Conservation (phyloP, 1,139 yeast species). For the Pneumocystis wakefieldiae region DNA sequence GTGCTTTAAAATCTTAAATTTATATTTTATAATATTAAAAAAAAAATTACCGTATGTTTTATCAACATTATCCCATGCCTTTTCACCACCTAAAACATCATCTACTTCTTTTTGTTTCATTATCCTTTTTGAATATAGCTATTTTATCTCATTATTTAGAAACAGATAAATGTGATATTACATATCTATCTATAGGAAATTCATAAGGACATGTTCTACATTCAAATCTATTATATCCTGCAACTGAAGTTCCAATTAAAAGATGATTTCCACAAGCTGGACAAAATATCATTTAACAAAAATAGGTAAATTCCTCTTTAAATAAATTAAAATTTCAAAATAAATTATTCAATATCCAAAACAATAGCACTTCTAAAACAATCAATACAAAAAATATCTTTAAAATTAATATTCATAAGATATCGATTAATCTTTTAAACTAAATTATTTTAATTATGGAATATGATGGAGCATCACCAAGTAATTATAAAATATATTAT, state of each 20-base stretch:
- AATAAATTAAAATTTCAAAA: neutral
- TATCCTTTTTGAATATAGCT: conserved; percentile 14
- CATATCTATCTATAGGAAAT: conserved; percentile 11
- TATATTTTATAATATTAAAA: conserved; percentile 17
- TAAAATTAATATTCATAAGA: neutral
- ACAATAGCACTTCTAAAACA: neutral
- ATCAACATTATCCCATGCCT: conserved; percentile 98
- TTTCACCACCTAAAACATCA: conserved; percentile 92
- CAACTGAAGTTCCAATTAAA: neutral
- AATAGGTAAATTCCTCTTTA: neutral
- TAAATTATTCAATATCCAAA: neutral
- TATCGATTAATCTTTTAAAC: neutral
- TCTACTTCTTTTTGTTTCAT: conserved; percentile 82
- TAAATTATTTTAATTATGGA: neutral
- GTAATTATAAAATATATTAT: neutral
- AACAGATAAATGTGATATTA: neutral
- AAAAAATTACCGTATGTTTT: conserved; percentile 21
- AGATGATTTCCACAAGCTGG: conserved; percentile 1
- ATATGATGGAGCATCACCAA: neutral
- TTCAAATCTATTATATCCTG: conserved; percentile 9
- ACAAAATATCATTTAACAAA: neutral
- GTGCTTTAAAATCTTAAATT: conserved; percentile 26
- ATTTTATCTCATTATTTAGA: neutral
- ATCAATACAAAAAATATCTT: neutral
- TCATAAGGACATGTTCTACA: conserved; percentile 14